Evolutionary conservation across 139 green algal species (phyloP), one percentile per base, ranked within the genome.

Genomic region (Tetraselmis striata): DNA sequence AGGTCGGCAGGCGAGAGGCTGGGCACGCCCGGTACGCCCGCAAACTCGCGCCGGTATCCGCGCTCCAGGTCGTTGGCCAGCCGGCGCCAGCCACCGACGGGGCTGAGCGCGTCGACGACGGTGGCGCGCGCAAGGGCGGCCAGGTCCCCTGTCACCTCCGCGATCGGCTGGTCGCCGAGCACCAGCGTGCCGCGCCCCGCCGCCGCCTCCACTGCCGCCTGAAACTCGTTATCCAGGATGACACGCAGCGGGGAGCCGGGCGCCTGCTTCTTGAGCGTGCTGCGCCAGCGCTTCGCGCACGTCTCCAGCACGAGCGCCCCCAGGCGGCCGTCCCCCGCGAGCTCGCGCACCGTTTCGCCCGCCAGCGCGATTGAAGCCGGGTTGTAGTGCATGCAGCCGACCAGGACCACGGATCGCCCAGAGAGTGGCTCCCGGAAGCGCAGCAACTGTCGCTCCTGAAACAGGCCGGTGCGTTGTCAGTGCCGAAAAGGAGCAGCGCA

Each of bases 381-480:
- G 82, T 85, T 85, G 58, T 82, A 85, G 77, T 85, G 82, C 82
- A 85, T 85, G 11, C 32, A 79, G 28, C 82, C 82, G 1, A 85
- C 59, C 23, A 85, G 29, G 11, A 74, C 29, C 1, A 84, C n/a
- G n/a, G n/a, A n/a, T n/a, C n/a, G n/a, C n/a, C n/a, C n/a, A n/a
- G n/a, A n/a, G n/a, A n/a, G n/a, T n/a, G 30, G 30, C 1, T 84
- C 81, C 31, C 28, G 2, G 74, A 80, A 84, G 30, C 75, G 30
- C 29, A 84, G 74, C 59, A 59, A n/a, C 67, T 84, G 81, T 29
- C 28, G 31, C 28, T 80, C 77, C 77, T 30, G n/a, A n/a, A n/a
- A n/a, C n/a, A n/a, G n/a, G n/a, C n/a, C n/a, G n/a, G n/a, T n/a
- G n/a, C n/a, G n/a, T n/a, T n/a, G n/a, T n/a, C n/a, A n/a, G n/a